Evolutionary conservation across 352 stramenopile species (phyloP).

Genomic region (Plasmopara muralis): DNA sequence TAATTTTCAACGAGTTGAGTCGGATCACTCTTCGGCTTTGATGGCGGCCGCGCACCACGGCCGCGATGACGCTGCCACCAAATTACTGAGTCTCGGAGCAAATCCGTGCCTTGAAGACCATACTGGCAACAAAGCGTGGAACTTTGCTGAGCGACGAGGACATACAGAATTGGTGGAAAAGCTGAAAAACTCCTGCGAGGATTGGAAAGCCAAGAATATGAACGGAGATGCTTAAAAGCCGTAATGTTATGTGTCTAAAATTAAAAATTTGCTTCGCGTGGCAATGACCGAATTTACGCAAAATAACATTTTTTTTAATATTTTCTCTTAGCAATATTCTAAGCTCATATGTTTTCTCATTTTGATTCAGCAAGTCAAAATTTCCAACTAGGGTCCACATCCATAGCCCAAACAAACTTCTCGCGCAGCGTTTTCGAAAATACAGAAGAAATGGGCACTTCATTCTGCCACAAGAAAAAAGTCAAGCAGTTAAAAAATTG

Average conservation of each 20-base stretch:
- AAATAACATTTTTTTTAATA: neutral
- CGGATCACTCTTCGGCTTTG: constrained; percentile 59
- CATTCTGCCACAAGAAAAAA: constrained; percentile 46
- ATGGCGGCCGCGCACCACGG: constrained; percentile 78
- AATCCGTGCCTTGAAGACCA: constrained; percentile 57
- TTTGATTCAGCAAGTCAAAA: constrained; percentile 58
- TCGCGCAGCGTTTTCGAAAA: constrained; percentile 98
- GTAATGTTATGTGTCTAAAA: neutral
- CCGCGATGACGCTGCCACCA: constrained; percentile 63
- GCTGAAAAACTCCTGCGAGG: constrained; percentile 60
- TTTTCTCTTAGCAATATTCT: constrained; percentile 1
- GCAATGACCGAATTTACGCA: too few species aligned
- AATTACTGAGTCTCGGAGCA: constrained; percentile 53
- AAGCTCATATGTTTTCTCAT: too few species aligned
- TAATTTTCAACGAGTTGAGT: constrained; percentile 81
- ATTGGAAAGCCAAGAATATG: constrained; percentile 42
- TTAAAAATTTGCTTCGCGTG: too few species aligned
- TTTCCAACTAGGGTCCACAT: constrained; percentile 93
- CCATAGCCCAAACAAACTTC: constrained; percentile 99
- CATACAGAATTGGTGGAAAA: constrained; percentile 60
- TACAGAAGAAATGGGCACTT: constrained; percentile 96
- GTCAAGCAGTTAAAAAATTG: neutral
- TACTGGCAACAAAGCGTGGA: constrained; percentile 50
- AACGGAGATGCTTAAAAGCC: constrained; percentile 11
- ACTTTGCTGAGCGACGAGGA: constrained; percentile 61